Percentiles rank a stretch among this genome's conserved stretches.
Evolutionary conservation across 257 asterid species (phyloP).

Genomic region (Scutellaria baicalensis): DNA sequence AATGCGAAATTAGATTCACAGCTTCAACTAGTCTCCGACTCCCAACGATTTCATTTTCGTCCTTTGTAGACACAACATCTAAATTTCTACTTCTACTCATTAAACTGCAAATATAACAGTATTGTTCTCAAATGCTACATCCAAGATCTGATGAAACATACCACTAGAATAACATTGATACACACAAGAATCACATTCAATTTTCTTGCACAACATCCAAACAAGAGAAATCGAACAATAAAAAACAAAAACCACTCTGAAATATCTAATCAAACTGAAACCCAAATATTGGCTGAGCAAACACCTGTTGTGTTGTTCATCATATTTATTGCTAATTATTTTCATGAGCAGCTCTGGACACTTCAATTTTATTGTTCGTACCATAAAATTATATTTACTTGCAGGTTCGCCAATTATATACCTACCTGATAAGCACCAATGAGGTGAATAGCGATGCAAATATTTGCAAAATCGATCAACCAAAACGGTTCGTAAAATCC

Average conservation of each 20-base stretch:
- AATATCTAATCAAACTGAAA: slow-evolving; percentile 1
- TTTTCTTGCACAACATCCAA: not conserved
- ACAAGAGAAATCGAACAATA: not conserved
- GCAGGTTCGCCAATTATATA: too few species aligned
- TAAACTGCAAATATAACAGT: not conserved
- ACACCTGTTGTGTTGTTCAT: slow-evolving; percentile 39
- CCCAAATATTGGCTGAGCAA: slow-evolving; percentile 46
- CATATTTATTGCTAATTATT: not conserved
- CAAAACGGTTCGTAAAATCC: slow-evolving; percentile 28
- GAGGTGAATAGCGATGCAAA: slow-evolving; percentile 29
- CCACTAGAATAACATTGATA: not conserved
- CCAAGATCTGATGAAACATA: slow-evolving; percentile 6
- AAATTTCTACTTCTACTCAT: not conserved
- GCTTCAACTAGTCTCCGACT: too few species aligned
- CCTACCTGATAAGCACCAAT: slow-evolving; percentile 33
- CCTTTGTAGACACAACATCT: not conserved
- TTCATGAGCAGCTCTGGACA: too few species aligned
- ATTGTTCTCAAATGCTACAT: not conserved
- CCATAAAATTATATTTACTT: too few species aligned
- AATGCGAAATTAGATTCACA: too few species aligned
- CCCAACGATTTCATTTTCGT: not conserved
- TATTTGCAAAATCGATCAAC: slow-evolving; percentile 28
- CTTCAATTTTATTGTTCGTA: not conserved
- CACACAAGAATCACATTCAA: not conserved
- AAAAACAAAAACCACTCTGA: not conserved